These are phyloP conservation scores for Saccharomyces hybrid DNA, from an alignment of 1,139 yeast species.

Conservation along the genomic window DNA sequence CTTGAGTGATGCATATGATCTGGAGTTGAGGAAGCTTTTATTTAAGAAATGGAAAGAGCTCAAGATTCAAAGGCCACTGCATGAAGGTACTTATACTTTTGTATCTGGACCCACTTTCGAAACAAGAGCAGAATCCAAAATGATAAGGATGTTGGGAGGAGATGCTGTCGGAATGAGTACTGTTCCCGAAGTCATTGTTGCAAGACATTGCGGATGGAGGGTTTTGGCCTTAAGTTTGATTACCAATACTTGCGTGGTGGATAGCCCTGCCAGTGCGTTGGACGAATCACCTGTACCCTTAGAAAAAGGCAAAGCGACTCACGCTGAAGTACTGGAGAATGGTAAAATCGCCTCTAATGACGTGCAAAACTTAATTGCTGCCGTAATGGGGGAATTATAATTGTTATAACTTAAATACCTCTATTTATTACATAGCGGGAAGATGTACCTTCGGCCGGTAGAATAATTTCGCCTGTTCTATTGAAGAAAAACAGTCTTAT, in stretches of 20 bases:
- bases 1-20: slow-evolving; percentile 82
- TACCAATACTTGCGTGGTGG: slow-evolving; percentile 74
- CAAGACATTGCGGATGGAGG: slow-evolving; percentile 75
- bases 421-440: neutral
- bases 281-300: slow-evolving; percentile 47
- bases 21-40: slow-evolving; percentile 53
- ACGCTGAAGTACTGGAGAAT: slow-evolving; percentile 77
- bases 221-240: slow-evolving; percentile 81
- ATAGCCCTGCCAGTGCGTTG: slow-evolving; percentile 67
- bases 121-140: slow-evolving; percentile 83
- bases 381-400: slow-evolving; percentile 44
- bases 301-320: slow-evolving; percentile 77
- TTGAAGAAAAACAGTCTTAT: neutral
- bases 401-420: neutral
- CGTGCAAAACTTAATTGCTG: slow-evolving; percentile 61
- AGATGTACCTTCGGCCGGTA: neutral
- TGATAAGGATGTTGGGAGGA: slow-evolving; percentile 66
- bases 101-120: slow-evolving; percentile 95
- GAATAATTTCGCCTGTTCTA: neutral
- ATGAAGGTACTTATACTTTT: slow-evolving; percentile 81
- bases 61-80: slow-evolving; percentile 50
- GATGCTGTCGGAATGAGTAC: slow-evolving; percentile 98
- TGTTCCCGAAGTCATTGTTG: slow-evolving; percentile 90
- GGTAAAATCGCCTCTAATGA: slow-evolving; percentile 77
- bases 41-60: slow-evolving; percentile 47